Conservation (phyloP, 371 early-diverging fungal species). For the Lichtheimia ramosa region DNA sequence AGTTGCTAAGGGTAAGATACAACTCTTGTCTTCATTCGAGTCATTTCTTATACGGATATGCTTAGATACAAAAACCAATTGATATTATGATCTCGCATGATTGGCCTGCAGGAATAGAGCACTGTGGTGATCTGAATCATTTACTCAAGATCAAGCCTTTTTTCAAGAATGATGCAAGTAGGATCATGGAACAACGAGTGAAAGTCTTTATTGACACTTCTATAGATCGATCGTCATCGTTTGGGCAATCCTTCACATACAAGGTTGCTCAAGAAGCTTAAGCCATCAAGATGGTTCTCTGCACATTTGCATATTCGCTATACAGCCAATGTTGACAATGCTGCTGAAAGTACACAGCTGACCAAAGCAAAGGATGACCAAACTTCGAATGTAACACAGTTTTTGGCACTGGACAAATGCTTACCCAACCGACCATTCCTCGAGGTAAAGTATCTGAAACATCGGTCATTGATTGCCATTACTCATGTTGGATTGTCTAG, state of each 20-base stretch:
- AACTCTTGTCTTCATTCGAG: background rate
- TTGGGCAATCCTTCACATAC: constrained; percentile 79
- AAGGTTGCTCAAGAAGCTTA: constrained; percentile 64
- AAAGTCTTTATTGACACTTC: background rate
- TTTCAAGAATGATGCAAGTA: constrained; percentile 71
- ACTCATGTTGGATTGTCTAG: constrained; percentile 29
- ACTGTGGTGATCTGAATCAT: constrained; percentile 67
- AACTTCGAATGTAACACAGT: constrained; percentile 35
- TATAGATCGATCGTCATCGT: constrained; percentile 59
- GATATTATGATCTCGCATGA: constrained; percentile 96
- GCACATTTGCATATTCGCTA: constrained; percentile 94
- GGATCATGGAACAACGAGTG: background rate
- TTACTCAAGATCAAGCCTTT: constrained; percentile 71
- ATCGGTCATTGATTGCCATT: background rate
- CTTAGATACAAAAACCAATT: constrained; percentile 55
- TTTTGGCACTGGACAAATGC: constrained; percentile 73
- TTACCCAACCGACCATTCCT: constrained; percentile 59
- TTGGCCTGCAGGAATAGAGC: constrained; percentile 91
- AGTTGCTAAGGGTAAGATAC: constrained; percentile 18
- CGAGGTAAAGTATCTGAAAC: constrained; percentile 40
- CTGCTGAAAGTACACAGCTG: constrained; percentile 1
- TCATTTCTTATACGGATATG: background rate
- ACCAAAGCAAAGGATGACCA: constrained; percentile 66
- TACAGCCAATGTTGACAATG: constrained; percentile 67
- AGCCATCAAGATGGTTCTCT: constrained; percentile 91